Evolutionary conservation across 139 green algal genomes (phyloP).

Genomic region (Mesostigma viride): DNA sequence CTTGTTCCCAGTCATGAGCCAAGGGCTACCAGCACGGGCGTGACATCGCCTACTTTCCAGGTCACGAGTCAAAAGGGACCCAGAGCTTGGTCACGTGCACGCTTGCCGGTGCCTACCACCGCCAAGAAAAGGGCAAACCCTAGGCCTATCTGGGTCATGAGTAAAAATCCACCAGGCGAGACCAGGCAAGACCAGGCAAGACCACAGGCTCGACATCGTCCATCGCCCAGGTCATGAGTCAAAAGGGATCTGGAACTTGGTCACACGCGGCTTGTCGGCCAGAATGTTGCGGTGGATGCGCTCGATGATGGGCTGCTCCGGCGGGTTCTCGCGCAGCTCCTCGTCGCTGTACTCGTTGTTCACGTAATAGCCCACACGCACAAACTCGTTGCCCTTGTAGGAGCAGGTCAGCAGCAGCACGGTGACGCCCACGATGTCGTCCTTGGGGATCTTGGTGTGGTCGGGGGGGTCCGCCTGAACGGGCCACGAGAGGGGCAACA

Average conservation of each 20-base stretch:
- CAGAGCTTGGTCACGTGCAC: slow-evolving; percentile 78
- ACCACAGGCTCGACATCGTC: too few species aligned
- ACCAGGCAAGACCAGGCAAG: too few species aligned
- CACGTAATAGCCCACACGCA: slow-evolving; percentile 79
- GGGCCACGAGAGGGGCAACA: neutral
- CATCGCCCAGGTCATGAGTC: too few species aligned
- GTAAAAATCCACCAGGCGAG: too few species aligned
- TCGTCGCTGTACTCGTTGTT: slow-evolving; percentile 90
- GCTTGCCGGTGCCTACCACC: too few species aligned
- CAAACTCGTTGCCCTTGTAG: slow-evolving; percentile 57
- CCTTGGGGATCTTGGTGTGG: slow-evolving; percentile 51
- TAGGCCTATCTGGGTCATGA: too few species aligned
- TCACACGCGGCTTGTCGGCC: slow-evolving; percentile 83
- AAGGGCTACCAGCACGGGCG: too few species aligned
- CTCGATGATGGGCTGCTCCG: slow-evolving; percentile 53
- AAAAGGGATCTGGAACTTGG: slow-evolving; percentile 54
- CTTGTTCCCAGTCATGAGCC: too few species aligned
- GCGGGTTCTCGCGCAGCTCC: slow-evolving; percentile 67
- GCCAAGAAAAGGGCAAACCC: too few species aligned
- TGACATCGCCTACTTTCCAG: too few species aligned
- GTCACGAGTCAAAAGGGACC: slow-evolving; percentile 25
- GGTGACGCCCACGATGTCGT: slow-evolving; percentile 83
- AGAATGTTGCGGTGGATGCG: slow-evolving; percentile 59
- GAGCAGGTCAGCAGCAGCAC: slow-evolving; percentile 90
- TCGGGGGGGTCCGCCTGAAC: slow-evolving; percentile 75